These are phyloP conservation scores for Geranium incanum DNA, from an alignment of 441 rosid genomes.

Conservation along the genomic window DNA sequence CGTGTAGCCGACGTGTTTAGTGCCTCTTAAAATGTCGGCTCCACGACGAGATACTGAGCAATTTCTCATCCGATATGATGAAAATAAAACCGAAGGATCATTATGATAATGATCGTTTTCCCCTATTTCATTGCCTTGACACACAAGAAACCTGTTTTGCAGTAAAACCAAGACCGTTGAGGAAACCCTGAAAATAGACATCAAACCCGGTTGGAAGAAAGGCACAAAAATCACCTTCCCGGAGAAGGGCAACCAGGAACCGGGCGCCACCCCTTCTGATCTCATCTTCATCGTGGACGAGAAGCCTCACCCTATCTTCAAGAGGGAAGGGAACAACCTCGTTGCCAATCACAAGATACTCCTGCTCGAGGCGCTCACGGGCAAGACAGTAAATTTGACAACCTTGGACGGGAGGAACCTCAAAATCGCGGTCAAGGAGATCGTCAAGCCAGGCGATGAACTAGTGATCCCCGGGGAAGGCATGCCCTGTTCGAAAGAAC, in stretches of 20 bases:
- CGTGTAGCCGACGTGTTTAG: too few relatives aligned
- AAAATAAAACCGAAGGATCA: not conserved
- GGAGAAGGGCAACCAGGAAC: conserved; percentile 77
- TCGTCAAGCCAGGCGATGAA: conserved; percentile 61
- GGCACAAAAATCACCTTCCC: conserved; percentile 90
- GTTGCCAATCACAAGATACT: conserved; percentile 47
- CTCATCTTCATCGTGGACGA: conserved; percentile 75
- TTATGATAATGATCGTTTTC: not conserved
- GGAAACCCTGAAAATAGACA: conserved; percentile 69
- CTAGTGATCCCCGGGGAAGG: conserved; percentile 60
- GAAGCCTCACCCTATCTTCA: conserved; percentile 57
- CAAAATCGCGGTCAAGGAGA: conserved; percentile 40
- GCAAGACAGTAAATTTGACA: conserved; percentile 44
- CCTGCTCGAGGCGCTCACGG: conserved; percentile 66
- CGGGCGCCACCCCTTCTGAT: conserved; percentile 63
- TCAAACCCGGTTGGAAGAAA: conserved; percentile 86
- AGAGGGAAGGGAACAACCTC: conserved; percentile 69
- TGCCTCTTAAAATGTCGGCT: too few relatives aligned
- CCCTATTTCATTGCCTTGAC: conserved; percentile 5
- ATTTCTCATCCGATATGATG: too few relatives aligned
- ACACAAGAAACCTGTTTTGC: conserved; percentile 18
- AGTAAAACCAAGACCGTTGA: conserved; percentile 61
- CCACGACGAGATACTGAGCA: too few relatives aligned
- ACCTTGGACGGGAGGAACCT: conserved; percentile 70
- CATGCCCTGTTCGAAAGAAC: conserved; percentile 79